Evolutionary conservation across 2,329 filamentous ascomycete genomes (phyloP), one percentile per base, ranked within the genome.

Genomic region (Dothidotthia symphoricarpi): DNA sequence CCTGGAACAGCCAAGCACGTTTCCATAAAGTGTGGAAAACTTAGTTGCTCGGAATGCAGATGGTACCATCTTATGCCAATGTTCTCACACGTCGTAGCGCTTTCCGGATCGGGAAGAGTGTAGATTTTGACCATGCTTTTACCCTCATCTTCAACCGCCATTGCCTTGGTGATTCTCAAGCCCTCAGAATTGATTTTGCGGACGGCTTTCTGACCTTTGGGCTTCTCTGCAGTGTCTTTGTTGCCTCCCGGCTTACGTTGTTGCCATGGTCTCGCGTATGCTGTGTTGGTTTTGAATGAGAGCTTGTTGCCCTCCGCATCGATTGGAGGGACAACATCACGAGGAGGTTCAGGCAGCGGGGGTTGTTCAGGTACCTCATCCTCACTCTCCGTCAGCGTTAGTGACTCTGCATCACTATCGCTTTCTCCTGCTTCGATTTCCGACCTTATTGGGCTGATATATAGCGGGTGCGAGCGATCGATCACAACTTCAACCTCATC

Each of bases 31-130:
- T 46, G 46, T 2, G 32, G 33, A 34, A 58, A 61, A 33, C 61
- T 54, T 13, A 63, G 37, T 10, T 45, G 33, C 5, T 43, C 34
- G 2, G 39, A 51, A 24, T 47, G 39, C 7, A 64, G 28, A 31
- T 64, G 60, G 34, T 51, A 45, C 62, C 61, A 66, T 6, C 52
- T 49, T 2, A 55, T 39, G n/a, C 26, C 28, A 3, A 55, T 36
- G 17, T 36, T 45, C 4, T 19, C 24, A 10, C 37, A 28, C 1
- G 43, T 36, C 1, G 30, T 29, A 26, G 31, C 6, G 17, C 43
- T 57, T 30, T 55, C 49, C 1, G 60, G 59, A 2, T 53, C 54
- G 6, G 49, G 41, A 24, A 64, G 28, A 1, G 39, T 44, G 36
- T 56, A 28, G 0, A 66, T 26, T 22, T 58, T 43, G 11, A 65